Evolutionary conservation across 176 grass and related monocot genomes (phyloP), one percentile per base, ranked within the genome.

Genomic region (Eragrostis curvula): DNA sequence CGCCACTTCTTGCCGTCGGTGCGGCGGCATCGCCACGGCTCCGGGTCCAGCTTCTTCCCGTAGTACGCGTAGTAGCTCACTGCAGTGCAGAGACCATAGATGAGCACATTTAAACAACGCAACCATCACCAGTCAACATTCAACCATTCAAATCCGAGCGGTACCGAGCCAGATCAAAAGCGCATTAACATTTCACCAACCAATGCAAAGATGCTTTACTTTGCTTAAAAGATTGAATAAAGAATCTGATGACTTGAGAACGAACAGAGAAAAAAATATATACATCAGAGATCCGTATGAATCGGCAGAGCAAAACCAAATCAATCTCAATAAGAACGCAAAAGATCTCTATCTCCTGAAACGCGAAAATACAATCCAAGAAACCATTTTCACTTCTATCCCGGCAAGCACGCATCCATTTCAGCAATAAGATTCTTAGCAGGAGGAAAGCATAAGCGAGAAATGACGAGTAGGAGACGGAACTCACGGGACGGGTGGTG

Each of bases 1-100:
- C 96, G 78, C 96, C 96, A 99, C 83, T 99, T 99, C 89, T 99
- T 99, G 46, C 96, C 96, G 42, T 99, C 96, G 9, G 96, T 99
- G 55, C 96, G 90, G 30, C 96, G 93, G 89, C 96, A 99, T 59
- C 96, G 86, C 87, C 96, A 94, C 5, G 96, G 96, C 80, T 99
- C 96, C 5, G 93, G 96, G 73, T 99, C 96, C 45, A 95, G 91
- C 70, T 93, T 99, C 86, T 99, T 99, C n/a, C 93, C 96, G 28
- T 99, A 99, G 85, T 94, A 99, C 2, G 96, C 87, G 70, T 92
- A 96, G 80, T 99, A 99, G 58, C 89, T 92, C 85, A 99, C 96
- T 99, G 89, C 65, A 50, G 1, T 3, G 20, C 43, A 56, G n/a
- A 58, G 8, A 25, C 2, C 48, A 83, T 47, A 57, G 42, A 41